phyloP scores from a whole-genome alignment of 495 filamentous ascomycete species.

The Poronia punctata region DNA sequence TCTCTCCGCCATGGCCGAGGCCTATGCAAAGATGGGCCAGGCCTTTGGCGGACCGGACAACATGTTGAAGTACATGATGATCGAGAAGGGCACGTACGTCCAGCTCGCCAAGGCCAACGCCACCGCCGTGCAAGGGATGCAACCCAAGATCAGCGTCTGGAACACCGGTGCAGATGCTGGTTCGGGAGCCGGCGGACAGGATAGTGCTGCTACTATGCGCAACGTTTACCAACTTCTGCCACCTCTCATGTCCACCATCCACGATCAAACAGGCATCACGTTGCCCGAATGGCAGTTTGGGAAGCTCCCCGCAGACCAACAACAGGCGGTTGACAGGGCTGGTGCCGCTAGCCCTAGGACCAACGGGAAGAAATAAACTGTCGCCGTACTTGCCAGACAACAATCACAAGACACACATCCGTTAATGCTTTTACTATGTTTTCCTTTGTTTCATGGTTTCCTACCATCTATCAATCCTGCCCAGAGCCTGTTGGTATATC shows the following conservation, averaged over 20 bases:
- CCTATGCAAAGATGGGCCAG: slow-evolving; percentile 58
- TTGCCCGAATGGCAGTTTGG: slow-evolving; percentile 67
- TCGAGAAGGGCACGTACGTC: slow-evolving; percentile 59
- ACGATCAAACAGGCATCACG: slow-evolving; percentile 74
- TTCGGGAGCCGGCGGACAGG: slow-evolving; percentile 24
- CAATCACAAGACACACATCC: neutral
- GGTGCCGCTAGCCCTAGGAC: too few relatives aligned
- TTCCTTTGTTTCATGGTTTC: neutral
- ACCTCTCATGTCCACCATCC: slow-evolving; percentile 70
- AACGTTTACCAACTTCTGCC: slow-evolving; percentile 67
- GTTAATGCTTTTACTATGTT: neutral
- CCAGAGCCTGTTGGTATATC: neutral
- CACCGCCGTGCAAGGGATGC: slow-evolving; percentile 62
- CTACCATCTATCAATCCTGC: too few relatives aligned
- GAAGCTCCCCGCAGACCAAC: slow-evolving; percentile 27
- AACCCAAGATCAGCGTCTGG: slow-evolving; percentile 85
- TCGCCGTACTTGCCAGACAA: too few relatives aligned
- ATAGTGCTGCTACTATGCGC: slow-evolving; percentile 33
- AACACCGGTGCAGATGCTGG: slow-evolving; percentile 58
- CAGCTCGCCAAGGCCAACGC: slow-evolving; percentile 64
- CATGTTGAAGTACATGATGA: slow-evolving; percentile 71
- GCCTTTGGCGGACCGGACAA: slow-evolving; percentile 71
- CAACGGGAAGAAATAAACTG: neutral
- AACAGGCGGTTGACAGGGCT: too few relatives aligned
- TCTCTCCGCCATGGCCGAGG: slow-evolving; percentile 65